Conservation (phyloP, 306 rosid genomes). For the peach (Prunus persica) region Prunus_persica_NCBIv2 NC_034010.1:19675501-19676000, state of each 20-base stretch:
- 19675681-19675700: neutral
- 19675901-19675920: no score
- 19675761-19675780: neutral
- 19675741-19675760: neutral
- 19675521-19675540: neutral
- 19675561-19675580: conserved; percentile 10
- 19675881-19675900: no score
- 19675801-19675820: no score
- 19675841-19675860: no score
- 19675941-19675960: no score
- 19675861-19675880: no score
- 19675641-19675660: neutral
- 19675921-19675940: no score
- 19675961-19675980: no score
- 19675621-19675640: neutral
- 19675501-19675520: conserved; percentile 3
- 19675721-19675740: neutral
- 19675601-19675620: neutral
- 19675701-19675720: neutral
- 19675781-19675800: neutral
- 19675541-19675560: neutral
- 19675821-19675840: no score
- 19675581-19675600: neutral
- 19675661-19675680: neutral
- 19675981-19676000: no score